Evolutionary conservation across 768 basidiomycete species (phyloP), one percentile per base, ranked within the genome.

Genomic region (Ramaria rubella): DNA sequence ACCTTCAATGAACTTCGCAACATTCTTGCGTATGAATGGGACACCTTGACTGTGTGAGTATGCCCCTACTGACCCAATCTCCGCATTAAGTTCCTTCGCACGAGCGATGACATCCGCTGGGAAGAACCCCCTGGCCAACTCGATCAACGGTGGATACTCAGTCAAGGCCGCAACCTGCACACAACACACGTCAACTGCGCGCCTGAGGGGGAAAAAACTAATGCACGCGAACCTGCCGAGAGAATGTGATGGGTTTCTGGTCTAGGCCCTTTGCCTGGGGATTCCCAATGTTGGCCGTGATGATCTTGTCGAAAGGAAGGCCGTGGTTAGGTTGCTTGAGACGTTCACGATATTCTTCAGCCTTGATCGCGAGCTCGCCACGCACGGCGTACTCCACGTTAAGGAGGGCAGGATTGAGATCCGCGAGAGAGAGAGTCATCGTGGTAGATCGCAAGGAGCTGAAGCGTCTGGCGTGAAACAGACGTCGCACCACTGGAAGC

Each of bases 321-420:
- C 74, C 75, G 61, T 80, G 72, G 57, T 75, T 67, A 23, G 73
- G 72, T 55, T 77, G 70, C 70, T 82, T 80, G 66, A 98, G 81
- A 63, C 77, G 71, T 50, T 85, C 85, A 55, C 87, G 80, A 62
- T 89, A 84, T 52, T 81, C 74, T 70, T 97, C 94, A 0, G 95
- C 92, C 69, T 88, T 90, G 75, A 97, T 90, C 3, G 95, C 93
- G 61, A 98, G 84, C 72, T 95, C 94, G 49, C 96, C 95, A 54
- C 95, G 90, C 27, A 99, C 95, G 55, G 95, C 95, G 68, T 99
- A 99, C 70, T 96, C 82, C 52, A 97, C 96, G 51, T 90, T 83
- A 67, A 83, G 79, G 46, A 96, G 78, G 57, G 84, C 76, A 2
- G 87, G 90, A 72, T 96, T 97, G 70, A 97, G 82, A 40, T 81